phyloP scores from a whole-genome alignment of 2,329 filamentous ascomycete species.

The Gyromitra esculenta region DNA sequence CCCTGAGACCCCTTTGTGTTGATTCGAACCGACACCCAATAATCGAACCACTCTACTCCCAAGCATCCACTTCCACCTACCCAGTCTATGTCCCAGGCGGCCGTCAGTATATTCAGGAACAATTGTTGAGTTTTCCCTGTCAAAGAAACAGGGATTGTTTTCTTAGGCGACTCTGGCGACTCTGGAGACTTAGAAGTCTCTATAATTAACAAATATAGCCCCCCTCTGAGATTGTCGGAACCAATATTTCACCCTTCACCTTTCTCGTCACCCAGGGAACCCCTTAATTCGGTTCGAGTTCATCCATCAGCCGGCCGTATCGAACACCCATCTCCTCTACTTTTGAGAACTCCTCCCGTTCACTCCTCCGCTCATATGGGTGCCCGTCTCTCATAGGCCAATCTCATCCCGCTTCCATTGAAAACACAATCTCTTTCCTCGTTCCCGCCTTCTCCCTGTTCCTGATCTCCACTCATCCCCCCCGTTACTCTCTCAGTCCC shows the following conservation, averaged over 20 bases:
- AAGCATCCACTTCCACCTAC: not conserved
- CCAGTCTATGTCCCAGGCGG: not conserved
- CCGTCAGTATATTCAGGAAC: not conserved
- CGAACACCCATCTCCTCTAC: not conserved
- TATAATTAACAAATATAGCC: not conserved
- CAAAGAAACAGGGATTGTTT: not conserved
- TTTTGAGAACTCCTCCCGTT: not conserved
- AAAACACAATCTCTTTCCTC: not conserved
- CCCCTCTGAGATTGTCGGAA: not conserved
- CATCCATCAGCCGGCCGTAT: not conserved
- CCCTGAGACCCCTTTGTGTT: constrained; percentile 12
- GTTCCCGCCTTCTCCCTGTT: not conserved
- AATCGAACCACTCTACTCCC: constrained; percentile 19
- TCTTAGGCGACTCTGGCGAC: not conserved
- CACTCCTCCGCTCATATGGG: not conserved
- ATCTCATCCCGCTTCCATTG: not conserved
- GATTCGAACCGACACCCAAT: constrained; percentile 18
- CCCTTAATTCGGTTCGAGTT: not conserved
- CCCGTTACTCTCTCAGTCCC: not conserved
- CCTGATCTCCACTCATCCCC: not conserved
- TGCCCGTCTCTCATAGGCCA: not conserved
- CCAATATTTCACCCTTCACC: not conserved
- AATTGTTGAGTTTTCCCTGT: not conserved
- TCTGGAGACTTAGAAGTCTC: not conserved
- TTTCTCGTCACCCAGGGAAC: not conserved